Base-by-base conservation (phyloP, 345 rosid genomes). In the Eucalyptus pumila region DNA sequence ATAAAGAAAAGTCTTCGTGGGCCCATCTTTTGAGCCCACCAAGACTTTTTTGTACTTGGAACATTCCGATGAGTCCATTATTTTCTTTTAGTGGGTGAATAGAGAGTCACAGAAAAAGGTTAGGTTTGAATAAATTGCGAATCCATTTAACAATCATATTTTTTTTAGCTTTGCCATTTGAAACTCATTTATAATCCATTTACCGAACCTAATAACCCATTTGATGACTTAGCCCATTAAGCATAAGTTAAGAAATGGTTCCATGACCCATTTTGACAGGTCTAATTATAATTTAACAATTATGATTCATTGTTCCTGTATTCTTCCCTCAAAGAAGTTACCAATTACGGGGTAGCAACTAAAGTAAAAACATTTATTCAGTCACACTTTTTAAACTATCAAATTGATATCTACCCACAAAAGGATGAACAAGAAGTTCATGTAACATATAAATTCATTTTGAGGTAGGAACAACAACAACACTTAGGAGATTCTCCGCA, bases 151-250 rank as follows among this genome's bases (percentile, higher is more conserved):
- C 19, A 65, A n/a, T 5, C 37, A n/a, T 65, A 60, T 27, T 11
- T 65, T 65, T 65, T 65, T 65, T 3, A 9, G 19, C 19, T 65
- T 65, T 14, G 19, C 19, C 19, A 65, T 60, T 60, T 30, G 13
- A 60, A 60, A 65, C 37, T 15, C 37, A 65, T 65, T 65, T 1
- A n/a, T 7, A 60, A 65, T 16, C 37, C 37, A n/a, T 65, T n/a
- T 65, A n/a, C 3, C 0, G 1, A 65, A n/a, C 3, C n/a, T 65
- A n/a, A 7, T 65, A 30, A n/a, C 19, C 5, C 16, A 62, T 65
- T 4, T 7, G n/a, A n/a, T 65, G 37, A 65, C 76, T 65, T 32
- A 65, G 3, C 76, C 34, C 6, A 65, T 65, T 16, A n/a, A 65
- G 14, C 34, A 65, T n/a, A 8, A 15, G 10, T 65, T 14, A n/a